Evolutionary conservation across 2,329 filamentous ascomycete species (phyloP), one percentile per base, ranked within the genome.

Genomic region (Diaporthe sp.): DNA sequence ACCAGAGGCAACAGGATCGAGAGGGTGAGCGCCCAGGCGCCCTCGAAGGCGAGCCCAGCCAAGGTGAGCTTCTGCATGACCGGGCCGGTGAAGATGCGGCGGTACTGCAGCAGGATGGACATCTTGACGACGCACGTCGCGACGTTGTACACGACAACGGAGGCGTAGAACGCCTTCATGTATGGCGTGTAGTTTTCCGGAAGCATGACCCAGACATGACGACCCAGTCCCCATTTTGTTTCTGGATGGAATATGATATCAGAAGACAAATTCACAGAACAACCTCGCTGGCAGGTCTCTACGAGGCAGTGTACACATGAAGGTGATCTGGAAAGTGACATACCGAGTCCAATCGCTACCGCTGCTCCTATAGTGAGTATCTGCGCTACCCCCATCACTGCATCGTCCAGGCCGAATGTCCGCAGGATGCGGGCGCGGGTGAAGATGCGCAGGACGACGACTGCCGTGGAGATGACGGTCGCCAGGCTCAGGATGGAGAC

Each of bases 101-200:
- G 80, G 80, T 84, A 85, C 75, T 84, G 83, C 12, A 85, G 76
- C 10, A 84, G 76, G 73, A 85, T 83, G 25, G 83, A 83, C 15
- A 82, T 77, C 74, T 85, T 85, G 75, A 83, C 81, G 10, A 81
- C 65, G 67, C 78, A 78, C 17, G 82, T 78, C 12, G 77, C 79
- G 28, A 81, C 65, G 70, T 83, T 83, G 78, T 84, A 84, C n/a
- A 81, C 60, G 53, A 84, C 72, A 37, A 84, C 81, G 22, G 80
- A 79, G 44, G 76, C 37, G 74, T 80, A 84, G n/a, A 84, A 81
- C 0, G 78, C 77, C 80, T 84, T 73, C 51, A 25, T 51, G 25
- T 49, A 61, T 1, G 60, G 72, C 7, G 63, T 53, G 49, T 44
- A 71, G 49, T 76, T 20, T 8, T 67, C 34, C 42, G 72, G 28